A percentile compares a stretch with the other conserved stretches of the same genome.
Conservation (phyloP, 768 basidiomycete species). For the Lactarius sp. region DNA sequence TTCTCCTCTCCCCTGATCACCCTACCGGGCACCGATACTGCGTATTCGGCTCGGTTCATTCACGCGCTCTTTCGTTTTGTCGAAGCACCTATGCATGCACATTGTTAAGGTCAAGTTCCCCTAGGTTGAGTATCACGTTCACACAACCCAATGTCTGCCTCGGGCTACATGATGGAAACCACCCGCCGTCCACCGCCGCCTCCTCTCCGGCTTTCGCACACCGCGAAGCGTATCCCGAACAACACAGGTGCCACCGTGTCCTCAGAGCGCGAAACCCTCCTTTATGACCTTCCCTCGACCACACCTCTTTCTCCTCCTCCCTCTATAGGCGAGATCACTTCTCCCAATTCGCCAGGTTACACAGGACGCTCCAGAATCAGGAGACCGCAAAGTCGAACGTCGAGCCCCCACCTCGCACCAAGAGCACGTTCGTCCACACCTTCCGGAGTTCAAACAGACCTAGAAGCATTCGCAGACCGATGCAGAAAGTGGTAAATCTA, state of each 20-base stretch:
- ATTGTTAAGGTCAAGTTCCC: background rate
- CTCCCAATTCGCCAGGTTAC: slow-evolving; percentile 20
- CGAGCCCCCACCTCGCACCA: slow-evolving; percentile 52
- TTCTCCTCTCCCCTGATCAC: background rate
- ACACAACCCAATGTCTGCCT: slow-evolving; percentile 17
- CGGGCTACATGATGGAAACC: slow-evolving; percentile 22
- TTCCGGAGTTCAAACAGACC: slow-evolving; percentile 57
- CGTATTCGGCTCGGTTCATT: slow-evolving; percentile 12
- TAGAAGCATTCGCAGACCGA: slow-evolving; percentile 72
- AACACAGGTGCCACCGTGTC: slow-evolving; percentile 4
- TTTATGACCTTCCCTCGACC: slow-evolving; percentile 27
- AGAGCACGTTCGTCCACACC: slow-evolving; percentile 69
- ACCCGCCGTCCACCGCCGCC: slow-evolving; percentile 26
- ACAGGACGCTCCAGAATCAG: slow-evolving; percentile 15
- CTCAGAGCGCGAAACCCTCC: slow-evolving; percentile 25
- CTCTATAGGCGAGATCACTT: slow-evolving; percentile 1
- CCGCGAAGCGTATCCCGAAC: slow-evolving; percentile 18
- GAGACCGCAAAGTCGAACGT: slow-evolving; percentile 33
- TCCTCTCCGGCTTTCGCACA: slow-evolving; percentile 21
- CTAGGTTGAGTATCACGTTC: slow-evolving; percentile 6
- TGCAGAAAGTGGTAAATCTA: slow-evolving; percentile 69
- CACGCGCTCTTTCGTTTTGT: slow-evolving; percentile 1
- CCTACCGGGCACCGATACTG: slow-evolving; percentile 5
- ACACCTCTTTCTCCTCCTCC: slow-evolving; percentile 18
- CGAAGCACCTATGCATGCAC: slow-evolving; percentile 13